Evolutionary conservation across 306 rosid species (phyloP), one percentile per base, ranked within the genome.

Genomic region (Vigna hirtella): DNA sequence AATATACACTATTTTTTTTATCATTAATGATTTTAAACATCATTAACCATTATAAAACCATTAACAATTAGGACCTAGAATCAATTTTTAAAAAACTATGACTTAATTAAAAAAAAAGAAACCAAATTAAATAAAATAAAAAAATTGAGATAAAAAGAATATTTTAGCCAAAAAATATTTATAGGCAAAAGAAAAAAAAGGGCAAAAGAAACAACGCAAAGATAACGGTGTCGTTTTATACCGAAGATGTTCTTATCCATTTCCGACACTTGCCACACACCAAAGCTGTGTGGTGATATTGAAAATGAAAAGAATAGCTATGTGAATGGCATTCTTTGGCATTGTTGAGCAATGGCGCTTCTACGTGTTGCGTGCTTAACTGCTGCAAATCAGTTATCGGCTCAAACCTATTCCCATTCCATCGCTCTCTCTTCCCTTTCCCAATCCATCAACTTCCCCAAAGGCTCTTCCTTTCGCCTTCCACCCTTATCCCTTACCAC

Each of bases 271-370:
- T 18, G 22, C 59, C 26, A 18, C 59, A 51, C 56, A n/a, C 1
- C 9, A 6, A 15, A 15, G 20, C 55, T 49, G 17, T 42, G 56
- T 7, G 9, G 58, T 52, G 58, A 0, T 18, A 55, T 3, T 55
- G 13, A 55, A 20, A 55, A 52, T 52, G 59, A 18, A 13, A 14
- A n/a, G 45, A 42, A 42, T 42, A 42, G 47, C 0, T 9, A 5
- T 16, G 20, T 50, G 20, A 50, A n/a, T 49, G 55, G 22, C 18
- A n/a, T 16, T 50, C 10, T 24, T 12, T 48, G 52, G 52, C 12
- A 17, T 9, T 53, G 26, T 1, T 3, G 9, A 17, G 61, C 2
- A 55, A 94, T 94, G 98, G 97, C 96, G 82, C 74, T 85, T 47
- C 87, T 86, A 51, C 86, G 83, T 51, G 51, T 71, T 83, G 70